Base-by-base conservation (phyloP, 768 basidiomycete genomes). In the Boletus sp. region DNA sequence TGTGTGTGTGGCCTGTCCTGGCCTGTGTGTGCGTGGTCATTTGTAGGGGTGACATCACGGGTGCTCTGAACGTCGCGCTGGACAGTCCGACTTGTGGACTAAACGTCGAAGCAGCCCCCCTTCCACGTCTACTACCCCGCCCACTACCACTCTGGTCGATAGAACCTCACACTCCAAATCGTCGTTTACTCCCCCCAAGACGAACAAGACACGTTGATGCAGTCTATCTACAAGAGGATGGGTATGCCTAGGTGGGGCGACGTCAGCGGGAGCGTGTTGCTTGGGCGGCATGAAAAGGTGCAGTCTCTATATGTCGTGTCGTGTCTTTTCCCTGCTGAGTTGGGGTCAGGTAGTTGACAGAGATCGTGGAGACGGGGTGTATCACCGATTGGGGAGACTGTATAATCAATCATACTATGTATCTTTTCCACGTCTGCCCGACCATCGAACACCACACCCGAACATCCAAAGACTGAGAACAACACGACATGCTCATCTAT, bases 141-240 rank as follows among this genome's bases (percentile, higher is more conserved):
- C 9, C 6, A 29, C 11, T 17, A 30, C 27, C 6, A 1, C 10
- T 10, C 9, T 8, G 33, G 47, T 37, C 9, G 19, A 48, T 65
- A 97, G 93, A 81, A 83, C 54, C 68, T 93, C 32, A 90, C 88
- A 1, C 82, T 95, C 27, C 83, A 87, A 59, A 84, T 87, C 0
- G 77, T 98, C 25, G 79, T 95, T 33, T 85, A 90, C 1, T 90
- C 98, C 59, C 82, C 97, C 58, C 79, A 80, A 61, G 87, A 90
- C 47, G 74, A 80, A 41, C 91, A 94, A 65, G 96, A 97, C 66
- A 90, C 87, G 32, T 79, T 98, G 50, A 98, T 97, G 96, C 96
- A 95, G 69, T 98, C 95, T 67, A 76, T 98, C 15, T 98, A 98
- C 82, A 98, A 98, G 75, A 94, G 92, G 15, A 98, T 97, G 95